Evolutionary conservation across 306 rosid species (phyloP).

Genomic region (Albizia julibrissin): DNA sequence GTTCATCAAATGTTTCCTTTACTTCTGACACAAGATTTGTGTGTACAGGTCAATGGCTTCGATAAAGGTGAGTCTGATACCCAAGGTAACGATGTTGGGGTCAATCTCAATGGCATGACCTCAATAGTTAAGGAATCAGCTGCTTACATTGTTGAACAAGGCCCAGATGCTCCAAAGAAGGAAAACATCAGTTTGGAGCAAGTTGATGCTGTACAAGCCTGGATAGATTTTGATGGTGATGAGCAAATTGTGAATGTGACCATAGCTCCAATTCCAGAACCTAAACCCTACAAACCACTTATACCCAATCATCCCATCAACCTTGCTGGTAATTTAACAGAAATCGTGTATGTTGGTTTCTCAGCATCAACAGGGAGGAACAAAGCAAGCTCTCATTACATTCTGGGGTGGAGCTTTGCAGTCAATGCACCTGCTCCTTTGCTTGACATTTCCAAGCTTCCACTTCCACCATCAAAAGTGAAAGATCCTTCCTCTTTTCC

Average conservation of each 20-base stretch:
- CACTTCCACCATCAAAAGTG: slow-evolving; percentile 45
- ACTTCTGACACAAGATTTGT: not conserved
- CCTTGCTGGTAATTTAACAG: slow-evolving; percentile 27
- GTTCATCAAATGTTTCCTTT: not conserved
- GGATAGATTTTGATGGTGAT: slow-evolving; percentile 68
- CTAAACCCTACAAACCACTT: slow-evolving; percentile 44
- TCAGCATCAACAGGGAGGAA: slow-evolving; percentile 63
- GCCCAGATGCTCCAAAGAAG: not conserved
- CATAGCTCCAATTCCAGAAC: slow-evolving; percentile 29
- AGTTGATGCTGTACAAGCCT: slow-evolving; percentile 48
- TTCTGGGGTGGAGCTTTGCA: slow-evolving; percentile 75
- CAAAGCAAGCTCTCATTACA: slow-evolving; percentile 64
- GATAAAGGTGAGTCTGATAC: slow-evolving; percentile 20
- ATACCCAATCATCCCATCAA: not conserved
- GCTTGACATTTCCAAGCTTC: slow-evolving; percentile 45
- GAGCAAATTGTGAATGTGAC: slow-evolving; percentile 46
- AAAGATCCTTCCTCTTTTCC: slow-evolving; percentile 27
- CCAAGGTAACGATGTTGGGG: slow-evolving; percentile 63
- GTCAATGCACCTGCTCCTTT: slow-evolving; percentile 37
- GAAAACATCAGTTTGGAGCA: slow-evolving; percentile 43
- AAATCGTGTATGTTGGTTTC: slow-evolving; percentile 57
- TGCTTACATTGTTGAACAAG: slow-evolving; percentile 14
- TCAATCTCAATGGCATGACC: slow-evolving; percentile 44
- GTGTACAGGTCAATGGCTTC: slow-evolving; percentile 44
- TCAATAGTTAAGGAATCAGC: slow-evolving; percentile 16